Evolutionary conservation across 768 basidiomycete genomes (phyloP).

Genomic region (Russula compacta): DNA sequence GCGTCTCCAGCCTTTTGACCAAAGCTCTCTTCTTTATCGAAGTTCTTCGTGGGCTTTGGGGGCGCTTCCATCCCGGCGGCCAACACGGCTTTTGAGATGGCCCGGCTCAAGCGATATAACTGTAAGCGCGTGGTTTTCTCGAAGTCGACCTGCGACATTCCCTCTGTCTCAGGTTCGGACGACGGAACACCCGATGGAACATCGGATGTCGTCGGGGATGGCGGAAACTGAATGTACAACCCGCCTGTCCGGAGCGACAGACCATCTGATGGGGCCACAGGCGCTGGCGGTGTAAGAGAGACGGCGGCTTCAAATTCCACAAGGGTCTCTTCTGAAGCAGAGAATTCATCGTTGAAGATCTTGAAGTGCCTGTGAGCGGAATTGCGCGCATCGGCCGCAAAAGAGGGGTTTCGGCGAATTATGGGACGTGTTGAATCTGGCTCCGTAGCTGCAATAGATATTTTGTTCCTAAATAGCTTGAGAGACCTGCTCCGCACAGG

Average conservation of each 20-base stretch:
- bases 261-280: conserved; percentile 1
- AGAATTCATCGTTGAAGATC: conserved; percentile 12
- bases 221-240: conserved; percentile 18
- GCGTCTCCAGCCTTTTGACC: not conserved
- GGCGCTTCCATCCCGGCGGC: conserved; percentile 20
- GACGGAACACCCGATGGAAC: not conserved
- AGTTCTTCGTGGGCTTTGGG: conserved; percentile 7
- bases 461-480: conserved; percentile 10
- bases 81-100: conserved; percentile 20
- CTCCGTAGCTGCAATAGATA: not conserved
- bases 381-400: conserved; percentile 13
- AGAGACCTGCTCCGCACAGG: conserved; percentile 18
- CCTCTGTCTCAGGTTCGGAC: not conserved
- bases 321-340: conserved; percentile 17
- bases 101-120: conserved; percentile 15
- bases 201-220: conserved; percentile 1
- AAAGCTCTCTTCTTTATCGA: conserved; percentile 9
- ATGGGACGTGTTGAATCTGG: conserved; percentile 1
- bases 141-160: not conserved
- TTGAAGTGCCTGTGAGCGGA: conserved; percentile 16
- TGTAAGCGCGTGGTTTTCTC: conserved; percentile 12
- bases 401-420: conserved; percentile 5
- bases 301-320: conserved; percentile 9
- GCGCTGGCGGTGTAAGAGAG: not conserved
- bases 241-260: conserved; percentile 18